Base-by-base conservation (phyloP, 2,329 filamentous ascomycete genomes). In the Alternaria alternata region DNA sequence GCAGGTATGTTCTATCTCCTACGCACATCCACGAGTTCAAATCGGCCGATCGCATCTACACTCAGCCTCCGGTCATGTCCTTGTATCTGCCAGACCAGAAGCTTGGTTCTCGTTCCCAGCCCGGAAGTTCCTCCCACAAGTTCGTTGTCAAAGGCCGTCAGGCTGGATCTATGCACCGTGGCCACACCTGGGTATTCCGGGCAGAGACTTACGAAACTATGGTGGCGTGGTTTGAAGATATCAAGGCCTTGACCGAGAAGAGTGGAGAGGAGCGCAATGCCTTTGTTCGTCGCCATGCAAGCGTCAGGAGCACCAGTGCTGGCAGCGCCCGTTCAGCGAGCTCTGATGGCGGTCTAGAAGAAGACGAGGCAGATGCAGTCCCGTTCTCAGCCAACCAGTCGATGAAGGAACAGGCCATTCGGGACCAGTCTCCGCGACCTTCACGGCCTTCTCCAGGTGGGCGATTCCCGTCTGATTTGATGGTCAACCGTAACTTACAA, bases 21-120 rank as follows among this genome's bases (percentile, higher is more conserved):
- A 98, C 95, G 57, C 95, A 99, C 80, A 86, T 99, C 22, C 95
- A 99, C 81, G 95, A 99, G 80, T 99, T 98, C 86, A 97, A 97
- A 78, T 97, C 93, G n/a, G 93, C 93, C 67, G 94, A 98, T 80
- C 94, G 94, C 77, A 91, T 89, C 64, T 85, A 85, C 70, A 85
- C 87, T 61, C 92, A 95, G 79, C 90, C 91, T 39, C 95, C 95
- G 1, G 88, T 98, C 75, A 97, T 99, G 94, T 98, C 95, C 42
- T 85, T 99, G 57, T 96, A 95, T 76, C 87, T 99, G 28, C 91
- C 91, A 7, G 95, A 98, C 70, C 95, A 98, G 80, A 97, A 97
- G 77, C 86, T 99, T 58, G 95, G 95, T 38, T 96, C 94, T 36
- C 93, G 96, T 76, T 97, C 94, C 9, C 87, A 88, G 61, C 88